These are phyloP conservation scores for Dendrostoma leiphaemia DNA, from an alignment of 2,329 filamentous ascomycete genomes.

Conservation along the genomic window DNA sequence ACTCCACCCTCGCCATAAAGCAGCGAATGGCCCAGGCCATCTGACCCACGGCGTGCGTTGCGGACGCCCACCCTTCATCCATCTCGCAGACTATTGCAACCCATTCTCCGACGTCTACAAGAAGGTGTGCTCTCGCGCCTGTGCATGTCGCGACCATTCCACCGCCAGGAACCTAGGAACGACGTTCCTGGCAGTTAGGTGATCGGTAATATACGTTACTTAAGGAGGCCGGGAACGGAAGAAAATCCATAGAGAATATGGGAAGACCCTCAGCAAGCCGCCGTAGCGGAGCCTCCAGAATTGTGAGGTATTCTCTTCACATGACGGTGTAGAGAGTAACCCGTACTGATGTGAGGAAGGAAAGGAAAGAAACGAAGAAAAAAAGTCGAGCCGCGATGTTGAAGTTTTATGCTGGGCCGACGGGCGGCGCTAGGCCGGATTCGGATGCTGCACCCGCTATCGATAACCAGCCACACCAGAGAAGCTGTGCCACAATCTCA, in stretches of 20 bases:
- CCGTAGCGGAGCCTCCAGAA: slow-evolving; percentile 49
- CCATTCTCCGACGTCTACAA: too few species aligned
- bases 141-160: slow-evolving; percentile 48
- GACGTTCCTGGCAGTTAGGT: slow-evolving; percentile 44
- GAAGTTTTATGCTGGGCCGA: neutral
- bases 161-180: slow-evolving; percentile 47
- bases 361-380: slow-evolving; percentile 27
- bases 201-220: slow-evolving; percentile 37
- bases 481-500: neutral
- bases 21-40: too few species aligned
- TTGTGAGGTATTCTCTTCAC: slow-evolving; percentile 41
- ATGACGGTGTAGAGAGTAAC: slow-evolving; percentile 48
- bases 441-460: neutral
- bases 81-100: too few species aligned
- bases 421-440: neutral
- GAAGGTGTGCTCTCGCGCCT: neutral
- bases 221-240: slow-evolving; percentile 55
- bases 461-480: neutral
- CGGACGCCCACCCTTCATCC: too few species aligned
- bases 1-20: too few species aligned
- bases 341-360: slow-evolving; percentile 42
- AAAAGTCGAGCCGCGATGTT: neutral
- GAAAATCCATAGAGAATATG: slow-evolving; percentile 45
- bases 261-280: slow-evolving; percentile 55
- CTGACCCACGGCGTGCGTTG: too few species aligned